phyloP scores from a whole-genome alignment of 495 filamentous ascomycete genomes.

The Paragyromitra xinjiangensis region DNA sequence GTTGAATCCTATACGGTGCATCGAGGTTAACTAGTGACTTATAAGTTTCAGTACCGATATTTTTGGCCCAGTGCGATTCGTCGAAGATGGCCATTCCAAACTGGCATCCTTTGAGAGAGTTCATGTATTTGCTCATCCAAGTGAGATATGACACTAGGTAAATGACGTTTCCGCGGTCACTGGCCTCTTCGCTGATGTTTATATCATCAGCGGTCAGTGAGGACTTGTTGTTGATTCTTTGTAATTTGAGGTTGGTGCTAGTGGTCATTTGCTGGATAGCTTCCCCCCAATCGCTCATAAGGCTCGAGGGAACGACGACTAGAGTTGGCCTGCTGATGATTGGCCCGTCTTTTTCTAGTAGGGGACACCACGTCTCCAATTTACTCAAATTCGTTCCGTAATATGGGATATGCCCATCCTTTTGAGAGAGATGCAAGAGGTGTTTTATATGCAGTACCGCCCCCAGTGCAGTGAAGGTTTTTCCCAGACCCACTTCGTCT shows the following conservation, averaged over 20 bases:
- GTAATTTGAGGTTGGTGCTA: background rate
- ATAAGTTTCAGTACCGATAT: background rate
- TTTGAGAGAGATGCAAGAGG: too few species aligned
- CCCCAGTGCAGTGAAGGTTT: slow-evolving; percentile 10
- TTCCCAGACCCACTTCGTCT: slow-evolving; percentile 21
- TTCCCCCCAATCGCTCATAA: background rate
- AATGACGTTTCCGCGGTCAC: background rate
- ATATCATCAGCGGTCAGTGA: background rate
- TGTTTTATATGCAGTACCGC: slow-evolving; percentile 2
- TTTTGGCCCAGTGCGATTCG: slow-evolving; percentile 4
- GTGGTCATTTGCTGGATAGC: background rate
- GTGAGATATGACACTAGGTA: background rate
- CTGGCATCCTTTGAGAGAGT: background rate
- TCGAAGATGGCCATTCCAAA: slow-evolving; percentile 8
- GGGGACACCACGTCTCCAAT: background rate
- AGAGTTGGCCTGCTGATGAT: background rate
- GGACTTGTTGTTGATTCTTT: background rate
- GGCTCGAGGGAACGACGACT: background rate
- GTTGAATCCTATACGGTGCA: background rate
- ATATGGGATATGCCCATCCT: background rate
- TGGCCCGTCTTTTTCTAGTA: background rate
- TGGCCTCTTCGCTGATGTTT: background rate
- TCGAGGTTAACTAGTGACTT: background rate
- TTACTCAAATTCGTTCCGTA: background rate
- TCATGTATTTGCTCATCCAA: background rate